Base-by-base conservation (phyloP, 805 yeast species). In the Nakazawaea ernobii region DNA sequence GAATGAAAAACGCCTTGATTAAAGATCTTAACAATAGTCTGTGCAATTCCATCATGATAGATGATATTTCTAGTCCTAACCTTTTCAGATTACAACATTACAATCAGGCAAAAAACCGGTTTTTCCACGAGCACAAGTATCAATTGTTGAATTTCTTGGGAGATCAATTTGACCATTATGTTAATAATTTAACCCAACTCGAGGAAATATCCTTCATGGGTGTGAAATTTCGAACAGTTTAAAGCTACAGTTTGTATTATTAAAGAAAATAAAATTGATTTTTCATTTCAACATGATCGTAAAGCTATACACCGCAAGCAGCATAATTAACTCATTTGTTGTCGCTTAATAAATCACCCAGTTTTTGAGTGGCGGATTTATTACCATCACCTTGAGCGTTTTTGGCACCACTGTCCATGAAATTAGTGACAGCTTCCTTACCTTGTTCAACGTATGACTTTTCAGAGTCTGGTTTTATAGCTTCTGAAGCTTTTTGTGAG, bases 391-490 rank as follows among this genome's bases (percentile, higher is more conserved):
- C 87, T 59, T 77, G 77, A 46, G 71, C 60, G 49, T 72, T 65
- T 43, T 75, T 70, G 49, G 81, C 86, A 44, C 73, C 66, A 59
- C 74, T 69, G 74, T 86, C 94, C 56, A 70, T 73, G 24, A 71
- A 60, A 59, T 74, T 81, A 52, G 89, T 81, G 52, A 74, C 78
- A 30, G 61, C 47, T 67, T 86, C 91, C 71, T 83, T 82, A 57
- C 79, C 82, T 67, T 82, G 69, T 60, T 84, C 82, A 35, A 67
- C 62, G 59, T 69, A 67, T 36, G 79, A 55, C 71, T 86, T 86
- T 65, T 83, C 75, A 50, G 75, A 67, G 55, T 85, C 81, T 54
- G 92, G 92, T 55, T 75, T 83, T 44, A 82, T 51, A 42, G 74
- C 60, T 74, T 86, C 92, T 49, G 70, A 44, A 59, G 74, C 67